Percentiles rank a stretch among this genome's conserved stretches.
These are phyloP conservation scores for Claviceps capensis DNA, from an alignment of 2,329 filamentous ascomycete species.

Conservation along the genomic window DNA sequence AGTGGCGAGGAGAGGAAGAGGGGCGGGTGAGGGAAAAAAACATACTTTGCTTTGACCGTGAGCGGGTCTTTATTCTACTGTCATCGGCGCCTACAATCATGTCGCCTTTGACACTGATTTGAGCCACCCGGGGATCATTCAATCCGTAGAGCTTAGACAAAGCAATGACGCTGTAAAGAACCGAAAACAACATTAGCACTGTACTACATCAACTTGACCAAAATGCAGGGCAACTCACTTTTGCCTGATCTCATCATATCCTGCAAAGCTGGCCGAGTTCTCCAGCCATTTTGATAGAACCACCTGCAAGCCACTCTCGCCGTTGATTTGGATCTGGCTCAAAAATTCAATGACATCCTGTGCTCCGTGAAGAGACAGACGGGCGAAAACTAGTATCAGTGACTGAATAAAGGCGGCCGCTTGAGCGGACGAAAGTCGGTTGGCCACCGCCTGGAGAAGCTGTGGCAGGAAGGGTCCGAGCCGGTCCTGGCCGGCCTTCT, in stretches of 20 bases:
- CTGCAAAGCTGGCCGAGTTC: constrained; percentile 93
- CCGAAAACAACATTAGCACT: background rate
- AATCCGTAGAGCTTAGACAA: constrained; percentile 83
- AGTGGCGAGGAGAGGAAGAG: background rate
- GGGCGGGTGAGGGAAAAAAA: background rate
- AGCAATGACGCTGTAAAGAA: constrained; percentile 58
- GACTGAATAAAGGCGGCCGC: constrained; percentile 90
- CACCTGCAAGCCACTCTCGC: constrained; percentile 71
- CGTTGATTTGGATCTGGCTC: constrained; percentile 66
- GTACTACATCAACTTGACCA: background rate
- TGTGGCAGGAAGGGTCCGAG: constrained; percentile 83
- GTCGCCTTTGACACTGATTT: constrained; percentile 82
- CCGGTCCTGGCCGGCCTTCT: constrained; percentile 83
- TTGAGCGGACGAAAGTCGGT: constrained; percentile 67
- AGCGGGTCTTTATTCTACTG: constrained; percentile 78
- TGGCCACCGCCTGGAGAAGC: constrained; percentile 77
- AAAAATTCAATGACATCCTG: constrained; percentile 88
- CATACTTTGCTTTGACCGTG: constrained; percentile 70
- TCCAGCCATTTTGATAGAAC: constrained; percentile 94
- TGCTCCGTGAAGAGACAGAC: constrained; percentile 72
- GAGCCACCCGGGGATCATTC: constrained; percentile 63
- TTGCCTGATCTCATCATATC: constrained; percentile 92
- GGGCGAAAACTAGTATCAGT: constrained; percentile 86
- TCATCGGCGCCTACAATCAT: constrained; percentile 68
- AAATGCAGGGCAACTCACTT: constrained; percentile 49